Evolutionary conservation across 208 protist genomes (phyloP).

Genomic region (Trypanosoma boissoni): DNA sequence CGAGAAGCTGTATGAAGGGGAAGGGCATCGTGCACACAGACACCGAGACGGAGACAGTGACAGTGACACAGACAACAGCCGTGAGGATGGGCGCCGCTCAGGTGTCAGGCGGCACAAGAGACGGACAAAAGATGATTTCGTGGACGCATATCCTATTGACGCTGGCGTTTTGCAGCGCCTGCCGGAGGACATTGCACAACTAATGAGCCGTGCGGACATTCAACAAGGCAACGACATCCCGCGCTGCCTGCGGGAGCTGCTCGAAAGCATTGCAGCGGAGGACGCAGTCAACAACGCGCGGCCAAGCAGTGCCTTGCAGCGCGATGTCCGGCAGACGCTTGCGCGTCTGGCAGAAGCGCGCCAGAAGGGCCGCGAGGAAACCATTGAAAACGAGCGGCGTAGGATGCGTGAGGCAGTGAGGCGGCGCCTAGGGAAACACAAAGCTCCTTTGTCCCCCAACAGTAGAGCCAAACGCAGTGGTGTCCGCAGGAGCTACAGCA

Average conservation of each 20-base stretch:
- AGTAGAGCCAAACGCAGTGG: neutral
- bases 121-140: too few relatives aligned
- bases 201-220: neutral
- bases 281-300: neutral
- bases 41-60: neutral
- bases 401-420: neutral
- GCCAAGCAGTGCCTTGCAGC: neutral
- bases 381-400: neutral
- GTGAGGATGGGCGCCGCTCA: neutral
- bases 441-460: neutral
- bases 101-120: too few relatives aligned
- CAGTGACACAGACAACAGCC: neutral
- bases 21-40: too few relatives aligned
- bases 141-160: too few relatives aligned
- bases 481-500: neutral
- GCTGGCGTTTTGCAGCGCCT: too few relatives aligned
- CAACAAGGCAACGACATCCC: constrained; percentile 9
- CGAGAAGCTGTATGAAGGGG: too few relatives aligned
- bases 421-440: neutral
- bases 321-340: neutral
- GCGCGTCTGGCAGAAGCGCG: neutral
- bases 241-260: constrained; percentile 1
- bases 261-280: neutral
- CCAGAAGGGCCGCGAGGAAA: neutral
- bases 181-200: constrained; percentile 11